Evolutionary conservation across 768 basidiomycete genomes (phyloP).

Genomic region (Termitomyces sp.): DNA sequence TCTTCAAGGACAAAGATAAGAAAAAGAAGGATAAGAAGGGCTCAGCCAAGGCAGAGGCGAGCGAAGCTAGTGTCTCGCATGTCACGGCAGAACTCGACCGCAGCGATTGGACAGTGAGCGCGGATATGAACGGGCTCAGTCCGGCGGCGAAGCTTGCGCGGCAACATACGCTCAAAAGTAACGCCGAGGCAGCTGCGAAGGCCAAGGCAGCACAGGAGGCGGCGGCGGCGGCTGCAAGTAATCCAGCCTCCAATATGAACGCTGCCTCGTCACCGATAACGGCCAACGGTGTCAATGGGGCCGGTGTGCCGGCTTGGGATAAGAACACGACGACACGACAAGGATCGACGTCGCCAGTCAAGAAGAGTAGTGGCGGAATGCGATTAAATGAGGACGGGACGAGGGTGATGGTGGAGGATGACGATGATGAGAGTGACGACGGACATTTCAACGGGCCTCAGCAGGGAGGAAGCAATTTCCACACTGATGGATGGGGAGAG

Average conservation of each 20-base stretch:
- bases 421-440: constrained; percentile 59
- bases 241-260: constrained; percentile 27
- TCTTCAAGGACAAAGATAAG: constrained; percentile 88
- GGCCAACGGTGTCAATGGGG: constrained; percentile 29
- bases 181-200: constrained; percentile 72
- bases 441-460: constrained; percentile 41
- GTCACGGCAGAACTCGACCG: constrained; percentile 85
- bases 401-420: constrained; percentile 64
- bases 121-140: constrained; percentile 70
- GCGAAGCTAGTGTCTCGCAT: constrained; percentile 67
- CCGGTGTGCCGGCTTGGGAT: constrained; percentile 71
- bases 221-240: constrained; percentile 34
- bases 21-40: constrained; percentile 42
- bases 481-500: constrained; percentile 63
- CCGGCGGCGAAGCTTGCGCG: constrained; percentile 89
- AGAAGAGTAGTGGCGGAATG: constrained; percentile 30
- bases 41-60: constrained; percentile 57
- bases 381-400: constrained; percentile 65
- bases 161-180: constrained; percentile 88
- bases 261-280: constrained; percentile 10
- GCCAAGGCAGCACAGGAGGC: constrained; percentile 59
- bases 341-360: constrained; percentile 43
- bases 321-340: constrained; percentile 70
- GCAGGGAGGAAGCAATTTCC: constrained; percentile 36
- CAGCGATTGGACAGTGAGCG: constrained; percentile 58